Evolutionary conservation across 1,284 basidiomycete species (phyloP).

Genomic region (Microbotryum intermedium): DNA sequence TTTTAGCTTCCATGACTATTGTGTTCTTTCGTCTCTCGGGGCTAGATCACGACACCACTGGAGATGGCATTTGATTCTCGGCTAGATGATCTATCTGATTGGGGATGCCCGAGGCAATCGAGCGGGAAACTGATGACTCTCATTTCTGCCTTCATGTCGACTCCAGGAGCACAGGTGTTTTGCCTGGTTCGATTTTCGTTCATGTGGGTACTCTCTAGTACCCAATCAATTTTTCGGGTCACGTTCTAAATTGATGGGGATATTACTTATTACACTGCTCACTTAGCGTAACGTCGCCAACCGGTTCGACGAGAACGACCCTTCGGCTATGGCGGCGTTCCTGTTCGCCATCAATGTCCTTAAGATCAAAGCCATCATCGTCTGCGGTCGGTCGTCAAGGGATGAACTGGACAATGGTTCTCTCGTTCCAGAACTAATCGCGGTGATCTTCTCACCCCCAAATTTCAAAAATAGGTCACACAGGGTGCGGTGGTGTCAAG

Average conservation of each 20-base stretch:
- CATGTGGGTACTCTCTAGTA: slow-evolving; percentile 13
- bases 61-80: neutral
- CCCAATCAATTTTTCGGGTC: neutral
- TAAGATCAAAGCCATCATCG: slow-evolving; percentile 59
- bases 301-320: slow-evolving; percentile 63
- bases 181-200: slow-evolving; percentile 29
- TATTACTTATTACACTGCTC: slow-evolving; percentile 21
- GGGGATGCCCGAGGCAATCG: neutral
- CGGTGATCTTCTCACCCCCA: too few species aligned
- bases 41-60: neutral
- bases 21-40: neutral
- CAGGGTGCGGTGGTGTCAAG: slow-evolving; percentile 40
- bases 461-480: slow-evolving; percentile 35
- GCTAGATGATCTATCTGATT: neutral
- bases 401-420: too few species aligned
- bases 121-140: too few species aligned
- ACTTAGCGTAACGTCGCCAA: slow-evolving; percentile 42
- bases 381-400: slow-evolving; percentile 28
- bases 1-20: neutral
- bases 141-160: too few species aligned
- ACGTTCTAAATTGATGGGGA: neutral
- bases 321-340: slow-evolving; percentile 67
- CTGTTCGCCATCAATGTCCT: slow-evolving; percentile 69
- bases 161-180: slow-evolving; percentile 25
- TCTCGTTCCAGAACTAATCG: too few species aligned